These are phyloP conservation scores for Podospora pseudocomata DNA, from an alignment of 495 filamentous ascomycete species.

Conservation along the genomic window DNA sequence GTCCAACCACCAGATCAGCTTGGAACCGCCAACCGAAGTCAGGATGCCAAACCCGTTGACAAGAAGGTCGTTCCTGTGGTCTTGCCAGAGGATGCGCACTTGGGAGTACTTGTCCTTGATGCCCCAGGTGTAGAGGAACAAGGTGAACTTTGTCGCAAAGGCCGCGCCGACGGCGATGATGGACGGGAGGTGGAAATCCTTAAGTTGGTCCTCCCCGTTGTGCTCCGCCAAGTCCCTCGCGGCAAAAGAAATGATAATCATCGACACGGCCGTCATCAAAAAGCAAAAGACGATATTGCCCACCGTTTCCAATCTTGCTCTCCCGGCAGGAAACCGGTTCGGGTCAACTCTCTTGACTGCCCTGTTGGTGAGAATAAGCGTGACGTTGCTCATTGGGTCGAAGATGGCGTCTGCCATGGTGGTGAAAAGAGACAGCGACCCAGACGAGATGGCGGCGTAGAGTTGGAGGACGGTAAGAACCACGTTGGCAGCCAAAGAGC, in stretches of 20 bases:
- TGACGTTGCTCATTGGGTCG: constrained; percentile 88
- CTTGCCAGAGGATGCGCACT: constrained; percentile 88
- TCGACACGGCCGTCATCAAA: constrained; percentile 87
- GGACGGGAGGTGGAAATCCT: constrained; percentile 74
- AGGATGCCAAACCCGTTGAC: constrained; percentile 90
- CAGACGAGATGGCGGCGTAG: constrained; percentile 81
- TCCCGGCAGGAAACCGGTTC: constrained; percentile 87
- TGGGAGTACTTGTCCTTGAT: constrained; percentile 82
- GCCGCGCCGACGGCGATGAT: constrained; percentile 84
- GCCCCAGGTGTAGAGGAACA: constrained; percentile 92
- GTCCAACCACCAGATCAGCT: constrained; percentile 93
- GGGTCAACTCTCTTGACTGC: constrained; percentile 86
- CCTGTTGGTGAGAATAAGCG: constrained; percentile 80
- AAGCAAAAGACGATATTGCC: constrained; percentile 98
- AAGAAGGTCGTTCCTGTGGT: constrained; percentile 84
- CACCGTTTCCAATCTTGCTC: constrained; percentile 90
- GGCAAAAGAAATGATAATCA: constrained; percentile 87
- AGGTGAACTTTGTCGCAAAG: constrained; percentile 73
- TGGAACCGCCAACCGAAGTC: constrained; percentile 80
- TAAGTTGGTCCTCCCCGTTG: constrained; percentile 40
- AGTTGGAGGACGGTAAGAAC: constrained; percentile 74
- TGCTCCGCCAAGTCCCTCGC: constrained; percentile 59
- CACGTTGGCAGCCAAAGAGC: constrained; percentile 84
- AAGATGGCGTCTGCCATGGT: constrained; percentile 98
- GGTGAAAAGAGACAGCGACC: constrained; percentile 90